A percentile compares a stretch with the other conserved stretches of the same genome.
Evolutionary conservation across 2,329 filamentous ascomycete genomes (phyloP).

Genomic region (Neophaeococcomyces mojaviensis): DNA sequence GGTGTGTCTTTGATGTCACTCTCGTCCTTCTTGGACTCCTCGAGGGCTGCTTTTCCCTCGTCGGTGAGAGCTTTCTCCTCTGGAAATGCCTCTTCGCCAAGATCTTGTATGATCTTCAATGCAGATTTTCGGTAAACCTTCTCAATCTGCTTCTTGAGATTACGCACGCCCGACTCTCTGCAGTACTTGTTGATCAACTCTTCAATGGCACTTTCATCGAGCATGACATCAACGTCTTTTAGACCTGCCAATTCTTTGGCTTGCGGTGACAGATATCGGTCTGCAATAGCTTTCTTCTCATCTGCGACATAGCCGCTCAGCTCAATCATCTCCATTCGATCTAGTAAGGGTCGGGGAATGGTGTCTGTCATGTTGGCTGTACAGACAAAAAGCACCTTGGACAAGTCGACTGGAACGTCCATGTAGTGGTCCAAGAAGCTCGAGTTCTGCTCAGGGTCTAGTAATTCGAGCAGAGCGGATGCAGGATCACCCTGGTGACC

Average conservation of each 20-base stretch:
- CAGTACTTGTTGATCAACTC: conserved; percentile 99
- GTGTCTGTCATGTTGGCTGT: conserved; percentile 99
- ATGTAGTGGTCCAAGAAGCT: conserved; percentile 98
- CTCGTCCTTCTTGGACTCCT: conserved; percentile 61
- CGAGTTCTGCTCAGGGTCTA: conserved; percentile 94
- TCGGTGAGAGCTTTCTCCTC: conserved; percentile 77
- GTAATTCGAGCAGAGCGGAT: conserved; percentile 82
- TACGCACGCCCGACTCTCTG: conserved; percentile 91
- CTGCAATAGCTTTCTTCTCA: conserved; percentile 97
- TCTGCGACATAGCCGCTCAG: conserved; percentile 94
- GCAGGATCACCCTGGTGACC: conserved; percentile 96
- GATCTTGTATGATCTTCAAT: conserved; percentile 90
- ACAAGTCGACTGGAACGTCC: conserved; percentile 94
- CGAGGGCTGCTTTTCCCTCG: conserved; percentile 71
- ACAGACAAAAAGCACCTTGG: conserved; percentile 96
- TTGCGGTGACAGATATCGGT: conserved; percentile 82
- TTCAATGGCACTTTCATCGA: conserved; percentile 80
- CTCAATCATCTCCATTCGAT: conserved; percentile 96
- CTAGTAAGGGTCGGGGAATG: conserved; percentile 84
- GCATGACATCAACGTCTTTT: conserved; percentile 80
- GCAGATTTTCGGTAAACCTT: conserved; percentile 98
- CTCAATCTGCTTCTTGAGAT: conserved; percentile 98
- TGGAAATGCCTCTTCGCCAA: conserved; percentile 74
- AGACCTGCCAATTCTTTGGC: conserved; percentile 92
- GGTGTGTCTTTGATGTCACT: conserved; percentile 56